phyloP scores from a whole-genome alignment of 1,284 basidiomycete genomes.

The Leucoagaricus sp. region DNA sequence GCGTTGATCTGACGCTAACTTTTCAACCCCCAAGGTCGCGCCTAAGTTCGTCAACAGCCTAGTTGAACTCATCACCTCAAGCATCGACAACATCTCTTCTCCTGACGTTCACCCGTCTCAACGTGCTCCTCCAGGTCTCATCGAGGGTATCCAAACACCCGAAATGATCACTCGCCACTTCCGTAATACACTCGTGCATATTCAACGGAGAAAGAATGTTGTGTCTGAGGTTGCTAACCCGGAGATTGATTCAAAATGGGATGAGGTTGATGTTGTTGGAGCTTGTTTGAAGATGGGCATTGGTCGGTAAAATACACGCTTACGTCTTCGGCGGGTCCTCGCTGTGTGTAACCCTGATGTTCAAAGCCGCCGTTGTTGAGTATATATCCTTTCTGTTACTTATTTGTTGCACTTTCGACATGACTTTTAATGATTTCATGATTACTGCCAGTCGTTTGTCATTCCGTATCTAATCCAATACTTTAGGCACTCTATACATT shows the following conservation, averaged over 20 bases:
- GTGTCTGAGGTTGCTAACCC: constrained; percentile 38
- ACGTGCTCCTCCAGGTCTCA: constrained; percentile 76
- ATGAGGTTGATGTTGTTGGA: constrained; percentile 84
- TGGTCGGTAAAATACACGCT: constrained; percentile 38
- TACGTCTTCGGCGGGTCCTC: not conserved
- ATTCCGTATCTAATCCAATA: constrained; percentile 9
- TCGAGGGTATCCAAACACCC: constrained; percentile 88
- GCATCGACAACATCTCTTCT: constrained; percentile 85
- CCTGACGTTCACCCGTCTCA: constrained; percentile 84
- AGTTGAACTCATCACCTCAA: constrained; percentile 89
- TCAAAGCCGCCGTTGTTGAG: not conserved
- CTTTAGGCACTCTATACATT: constrained; percentile 3
- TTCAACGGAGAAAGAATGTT: constrained; percentile 72
- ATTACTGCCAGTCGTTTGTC: not conserved
- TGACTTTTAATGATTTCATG: not conserved
- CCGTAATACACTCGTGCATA: constrained; percentile 84
- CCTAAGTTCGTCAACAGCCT: constrained; percentile 94
- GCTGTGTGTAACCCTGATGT: not conserved
- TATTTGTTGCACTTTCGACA: not conserved
- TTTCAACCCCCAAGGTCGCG: constrained; percentile 58
- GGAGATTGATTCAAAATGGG: constrained; percentile 64
- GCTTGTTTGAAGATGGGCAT: constrained; percentile 87
- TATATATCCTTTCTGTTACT: not conserved
- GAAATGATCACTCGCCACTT: constrained; percentile 94
- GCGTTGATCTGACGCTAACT: constrained; percentile 2